phyloP scores from a whole-genome alignment of 352 stramenopile species.

The Peronosclerospora sorghi region DNA sequence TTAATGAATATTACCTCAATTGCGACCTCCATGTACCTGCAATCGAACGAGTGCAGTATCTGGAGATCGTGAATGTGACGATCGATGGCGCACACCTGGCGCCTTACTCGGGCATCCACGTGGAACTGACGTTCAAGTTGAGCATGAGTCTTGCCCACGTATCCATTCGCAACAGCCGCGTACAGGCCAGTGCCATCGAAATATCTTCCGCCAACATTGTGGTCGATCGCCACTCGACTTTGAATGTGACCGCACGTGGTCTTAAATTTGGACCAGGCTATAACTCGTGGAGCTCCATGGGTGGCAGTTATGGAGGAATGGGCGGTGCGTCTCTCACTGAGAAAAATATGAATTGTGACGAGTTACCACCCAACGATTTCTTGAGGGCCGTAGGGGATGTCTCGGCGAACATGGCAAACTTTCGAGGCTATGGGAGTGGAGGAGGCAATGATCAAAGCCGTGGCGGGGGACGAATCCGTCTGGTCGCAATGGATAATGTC shows the following conservation, averaged over 20 bases:
- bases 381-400: slow-evolving; percentile 58
- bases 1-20: slow-evolving; percentile 78
- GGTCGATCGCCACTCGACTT: slow-evolving; percentile 28
- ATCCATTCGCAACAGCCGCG: slow-evolving; percentile 34
- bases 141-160: slow-evolving; percentile 21
- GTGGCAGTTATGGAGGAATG: slow-evolving; percentile 65
- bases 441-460: slow-evolving; percentile 48
- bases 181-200: slow-evolving; percentile 52
- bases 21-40: slow-evolving; percentile 37
- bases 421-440: slow-evolving; percentile 75
- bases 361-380: slow-evolving; percentile 43
- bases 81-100: slow-evolving; percentile 35
- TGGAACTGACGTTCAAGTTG: slow-evolving; percentile 38
- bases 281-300: slow-evolving; percentile 57
- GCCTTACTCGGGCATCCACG: slow-evolving; percentile 28
- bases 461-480: slow-evolving; percentile 48
- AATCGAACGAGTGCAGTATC: slow-evolving; percentile 16
- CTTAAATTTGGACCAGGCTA: slow-evolving; percentile 77
- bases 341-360: slow-evolving; percentile 31
- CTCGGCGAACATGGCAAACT: slow-evolving; percentile 36
- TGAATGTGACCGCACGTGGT: slow-evolving; percentile 51
- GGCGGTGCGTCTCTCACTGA: slow-evolving; percentile 52
- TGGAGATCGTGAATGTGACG: slow-evolving; percentile 34
- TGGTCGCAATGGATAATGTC: slow-evolving; percentile 26
- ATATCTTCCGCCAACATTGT: slow-evolving; percentile 31